Base-by-base conservation (phyloP, 176 grass and related monocot species). In the Calamus simplicifolius region DNA sequence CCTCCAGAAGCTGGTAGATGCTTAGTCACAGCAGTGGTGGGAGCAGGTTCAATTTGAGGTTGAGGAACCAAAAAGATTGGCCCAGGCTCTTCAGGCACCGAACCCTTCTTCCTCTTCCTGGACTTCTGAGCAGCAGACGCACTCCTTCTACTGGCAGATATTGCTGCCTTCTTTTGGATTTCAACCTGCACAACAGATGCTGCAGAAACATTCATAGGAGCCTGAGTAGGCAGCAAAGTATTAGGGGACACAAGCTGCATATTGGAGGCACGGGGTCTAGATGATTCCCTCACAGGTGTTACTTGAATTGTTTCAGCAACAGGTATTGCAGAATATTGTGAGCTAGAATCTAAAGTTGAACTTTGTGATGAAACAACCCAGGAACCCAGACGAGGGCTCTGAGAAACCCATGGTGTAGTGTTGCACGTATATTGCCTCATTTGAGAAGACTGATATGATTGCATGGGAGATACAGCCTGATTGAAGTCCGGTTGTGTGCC, bases 71-170 rank as follows among this genome's bases (percentile, higher is more conserved):
- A 66, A 69, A 80, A 66, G 15, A 52, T 69, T 63, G 51, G 43
- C 75, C 82, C 68, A 48, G 63, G 79, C 63, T 79, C 87, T 43
- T 73, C 64, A 51, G 70, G 72, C 70, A 38, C 52, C 80, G 85
- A 79, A 75, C 58, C 78, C 77, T 98, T 93, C 71, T 93, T 98
- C 71, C 94, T 86, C 86, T 98, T 98, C 64, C 94, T 93, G 66
- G 94, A 59, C 69, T 93, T 92, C 59, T 82, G 79, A 61, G 84
- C 62, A 69, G 56, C 19, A 68, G 75, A 19, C 63, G 54, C 85
- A 79, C 27, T 73, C 57, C 80, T 87, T 63, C 75, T 56, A 59
- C 4, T 35, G 35, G 57, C 71, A 73, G 91, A 85, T 78, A 63
- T 58, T 17, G 74, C 52, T 58, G 27, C 43, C 54, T 78, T 85